Conservation (phyloP, 805 yeast species). For the Metschnikowia koreensis region DNA sequence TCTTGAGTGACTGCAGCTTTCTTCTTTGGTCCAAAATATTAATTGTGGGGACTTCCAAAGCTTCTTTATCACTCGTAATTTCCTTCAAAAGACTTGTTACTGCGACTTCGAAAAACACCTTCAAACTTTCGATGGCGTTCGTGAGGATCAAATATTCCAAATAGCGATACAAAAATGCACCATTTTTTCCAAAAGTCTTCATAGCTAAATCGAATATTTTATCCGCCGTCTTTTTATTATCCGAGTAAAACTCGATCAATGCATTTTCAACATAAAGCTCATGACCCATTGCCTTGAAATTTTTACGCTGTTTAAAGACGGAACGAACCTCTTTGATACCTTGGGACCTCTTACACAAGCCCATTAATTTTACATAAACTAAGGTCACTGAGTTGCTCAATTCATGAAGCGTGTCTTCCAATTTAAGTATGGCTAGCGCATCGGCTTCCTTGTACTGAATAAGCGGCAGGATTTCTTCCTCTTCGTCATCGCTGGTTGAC, state of each 20-base stretch:
- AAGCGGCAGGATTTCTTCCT: conserved; percentile 11
- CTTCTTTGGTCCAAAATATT: conserved; percentile 16
- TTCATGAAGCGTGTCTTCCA: conserved; percentile 24
- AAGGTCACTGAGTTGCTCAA: conserved; percentile 49
- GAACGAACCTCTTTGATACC: conserved; percentile 73
- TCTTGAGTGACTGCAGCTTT: conserved; percentile 17
- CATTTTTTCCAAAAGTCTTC: conserved; percentile 52
- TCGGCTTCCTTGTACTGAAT: conserved; percentile 22
- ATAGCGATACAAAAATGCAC: conserved; percentile 65
- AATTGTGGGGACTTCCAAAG: conserved; percentile 15
- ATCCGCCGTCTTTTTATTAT: conserved; percentile 64
- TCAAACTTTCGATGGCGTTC: conserved; percentile 71
- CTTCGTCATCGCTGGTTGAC: conserved; percentile 22
- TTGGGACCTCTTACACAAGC: conserved; percentile 61
- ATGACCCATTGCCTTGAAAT: conserved; percentile 56
- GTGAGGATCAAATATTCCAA: conserved; percentile 66
- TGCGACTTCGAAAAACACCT: conserved; percentile 79
- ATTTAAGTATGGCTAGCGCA: conserved; percentile 20
- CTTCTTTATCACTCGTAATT: conserved; percentile 22
- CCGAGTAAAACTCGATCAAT: conserved; percentile 68
- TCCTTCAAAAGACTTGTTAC: conserved; percentile 51
- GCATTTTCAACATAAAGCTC: conserved; percentile 84
- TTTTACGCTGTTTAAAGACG: conserved; percentile 65
- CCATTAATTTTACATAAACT: conserved; percentile 69
- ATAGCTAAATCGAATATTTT: conserved; percentile 79